Evolutionary conservation across 106 monocot species (phyloP), one percentile per base, ranked within the genome.

Genomic region (Xerophyta viscosa): DNA sequence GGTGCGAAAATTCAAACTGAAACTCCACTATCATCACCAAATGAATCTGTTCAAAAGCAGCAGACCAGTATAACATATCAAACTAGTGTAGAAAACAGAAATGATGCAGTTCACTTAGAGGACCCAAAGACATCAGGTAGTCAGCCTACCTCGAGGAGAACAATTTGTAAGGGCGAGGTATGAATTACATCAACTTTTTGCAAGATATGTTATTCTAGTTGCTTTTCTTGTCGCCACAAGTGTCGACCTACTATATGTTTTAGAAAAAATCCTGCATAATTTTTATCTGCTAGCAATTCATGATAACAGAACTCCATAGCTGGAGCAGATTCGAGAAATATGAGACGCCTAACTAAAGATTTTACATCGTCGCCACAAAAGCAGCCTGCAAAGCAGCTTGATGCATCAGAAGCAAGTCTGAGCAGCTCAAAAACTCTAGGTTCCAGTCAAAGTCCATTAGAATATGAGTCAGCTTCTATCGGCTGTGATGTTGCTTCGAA

Each of bases 401-500:
- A 31, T 4, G 24, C 31, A 36, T 46, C 27, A 8, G 17, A n/a
- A 26, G 33, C 52, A 54, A 68, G 45, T 41, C 11, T 60, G 11
- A 60, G 56, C 48, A 58, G 29, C 29, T 30, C 41, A 4, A 68
- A 48, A 68, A 48, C 48, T 27, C 31, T 4, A 25, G 50, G 52
- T 51, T 28, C 48, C 29, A 56, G n/a, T 52, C 61, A 57, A 39
- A 51, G 28, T 13, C 31, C 15, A 31, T 31, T 20, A 24, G 24
- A 14, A 36, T 64, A 45, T 27, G 59, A 51, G 27, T 28, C 43
- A 47, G 25, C 31, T 18, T 11, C 44, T 41, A 29, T 24, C 48
- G 10, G 59, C 30, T 20, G 20, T 9, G 45, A 25, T 56, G 29
- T 33, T 17, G 14, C 49, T 56, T 63, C 65, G 26, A 82, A 65